Conservation (phyloP, 2,329 filamentous ascomycete genomes). For the Nothophoma quercina region DNA sequence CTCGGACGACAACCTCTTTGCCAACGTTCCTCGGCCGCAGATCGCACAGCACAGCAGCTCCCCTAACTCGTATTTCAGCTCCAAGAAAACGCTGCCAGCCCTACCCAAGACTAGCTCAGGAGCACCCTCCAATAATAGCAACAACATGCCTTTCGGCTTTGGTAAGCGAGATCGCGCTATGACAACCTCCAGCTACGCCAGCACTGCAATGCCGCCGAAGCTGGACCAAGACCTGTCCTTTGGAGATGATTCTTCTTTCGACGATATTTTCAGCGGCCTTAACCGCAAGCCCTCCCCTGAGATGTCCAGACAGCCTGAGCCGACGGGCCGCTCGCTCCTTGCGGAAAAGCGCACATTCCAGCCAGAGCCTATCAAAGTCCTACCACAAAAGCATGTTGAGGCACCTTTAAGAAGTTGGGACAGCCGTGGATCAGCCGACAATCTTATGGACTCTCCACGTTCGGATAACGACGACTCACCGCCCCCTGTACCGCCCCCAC, state of each 20-base stretch:
- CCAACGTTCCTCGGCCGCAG: slow-evolving; percentile 41
- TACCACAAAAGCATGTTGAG: slow-evolving; percentile 54
- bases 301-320: slow-evolving; percentile 23
- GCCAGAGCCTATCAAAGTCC: slow-evolving; percentile 54
- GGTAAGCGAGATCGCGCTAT: slow-evolving; percentile 48
- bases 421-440: slow-evolving; percentile 60
- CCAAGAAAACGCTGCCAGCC: slow-evolving; percentile 41
- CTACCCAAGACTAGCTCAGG: slow-evolving; percentile 35
- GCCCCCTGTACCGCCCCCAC: slow-evolving; percentile 43
- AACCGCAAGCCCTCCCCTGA: slow-evolving; percentile 43
- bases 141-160: slow-evolving; percentile 22
- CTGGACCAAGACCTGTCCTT: slow-evolving; percentile 53
- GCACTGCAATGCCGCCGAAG: slow-evolving; percentile 60
- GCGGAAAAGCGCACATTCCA: slow-evolving; percentile 47
- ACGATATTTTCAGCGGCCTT: slow-evolving; percentile 59
- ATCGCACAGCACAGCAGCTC: slow-evolving; percentile 42
- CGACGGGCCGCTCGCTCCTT: slow-evolving; percentile 44
- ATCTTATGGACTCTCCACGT: slow-evolving; percentile 54
- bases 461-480: slow-evolving; percentile 45
- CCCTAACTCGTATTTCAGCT: slow-evolving; percentile 25
- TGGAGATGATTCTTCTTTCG: slow-evolving; percentile 49
- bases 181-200: slow-evolving; percentile 59
- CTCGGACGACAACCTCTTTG: slow-evolving; percentile 48
- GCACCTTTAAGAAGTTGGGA: slow-evolving; percentile 61
- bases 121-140: slow-evolving; percentile 27